Evolutionary conservation across 192 early-diverging fungal genomes (phyloP), one percentile per base, ranked within the genome.

Genomic region (Kickxella alabastrina): DNA sequence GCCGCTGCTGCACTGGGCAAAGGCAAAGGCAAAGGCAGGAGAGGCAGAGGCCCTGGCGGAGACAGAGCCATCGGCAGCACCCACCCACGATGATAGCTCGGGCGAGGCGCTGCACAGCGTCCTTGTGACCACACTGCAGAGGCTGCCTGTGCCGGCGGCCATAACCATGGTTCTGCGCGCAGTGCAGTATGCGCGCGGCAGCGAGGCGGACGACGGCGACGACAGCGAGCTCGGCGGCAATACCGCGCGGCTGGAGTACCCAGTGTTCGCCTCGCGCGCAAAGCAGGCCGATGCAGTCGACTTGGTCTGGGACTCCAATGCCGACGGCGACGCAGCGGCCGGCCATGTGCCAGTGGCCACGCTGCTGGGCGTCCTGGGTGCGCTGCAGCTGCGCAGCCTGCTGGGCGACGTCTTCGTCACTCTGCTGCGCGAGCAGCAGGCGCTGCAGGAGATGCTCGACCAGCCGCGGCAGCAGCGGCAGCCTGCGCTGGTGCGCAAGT

Each of bases 391-490:
- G 42, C 66, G 78, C 1, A 74, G 76, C 17, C 52, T 92, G 1
- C 51, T 78, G 1, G 87, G 87, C 21, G 86, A 84, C 36, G 65
- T 93, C 15, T 93, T 91, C 57, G 75, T 93, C 49, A 79, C 78
- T 43, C 57, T 93, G 24, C 52, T 92, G 39, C 85, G 86, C 34
- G 82, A 88, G 40, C 89, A 90, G 15, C 59, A 59, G 27, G 64
- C 54, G 68, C 76, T 42, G 66, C 76, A 32, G 60, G 82, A 34
- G 57, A 67, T 75, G 49, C 58, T 39, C 47, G 69, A 43, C 54
- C 18, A 47, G 47, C 7, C 49, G 66, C 25, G 23, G 27, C 7
- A 15, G 9, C 3, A 38, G 35, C 9, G 27, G 43, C 6, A 43
- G 40, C 31, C 31, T 2, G 40, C n/a, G 14, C 21, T 61, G 32